Conservation (phyloP, 768 basidiomycete genomes). For the Kwoniella bestiolae region DNA sequence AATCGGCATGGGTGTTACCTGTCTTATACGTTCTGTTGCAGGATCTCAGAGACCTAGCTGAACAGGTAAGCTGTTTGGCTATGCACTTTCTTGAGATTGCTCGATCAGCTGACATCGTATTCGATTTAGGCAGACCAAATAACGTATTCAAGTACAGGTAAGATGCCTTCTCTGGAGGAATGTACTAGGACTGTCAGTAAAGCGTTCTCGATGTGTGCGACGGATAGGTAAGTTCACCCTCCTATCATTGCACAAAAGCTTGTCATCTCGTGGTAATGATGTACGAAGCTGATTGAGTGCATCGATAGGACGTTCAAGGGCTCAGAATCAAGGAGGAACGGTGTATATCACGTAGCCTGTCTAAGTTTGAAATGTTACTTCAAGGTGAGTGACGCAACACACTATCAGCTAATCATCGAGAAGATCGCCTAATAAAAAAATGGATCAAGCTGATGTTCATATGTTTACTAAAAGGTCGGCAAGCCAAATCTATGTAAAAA, state of each 20-base stretch:
- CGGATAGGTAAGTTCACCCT: conserved; percentile 74
- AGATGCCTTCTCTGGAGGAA: conserved; percentile 74
- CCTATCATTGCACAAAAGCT: too few species aligned
- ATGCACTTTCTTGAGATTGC: not conserved
- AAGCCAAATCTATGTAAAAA: conserved; percentile 90
- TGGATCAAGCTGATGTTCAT: not conserved
- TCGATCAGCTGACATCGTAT: not conserved
- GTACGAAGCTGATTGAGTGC: not conserved
- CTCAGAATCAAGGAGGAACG: conserved; percentile 72
- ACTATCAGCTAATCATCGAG: too few species aligned
- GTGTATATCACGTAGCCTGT: conserved; percentile 92
- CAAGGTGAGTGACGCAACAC: conserved; percentile 64
- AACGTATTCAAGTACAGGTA: conserved; percentile 62
- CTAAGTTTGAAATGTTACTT: conserved; percentile 94
- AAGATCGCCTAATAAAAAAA: too few species aligned
- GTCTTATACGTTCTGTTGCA: conserved; percentile 78
- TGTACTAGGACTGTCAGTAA: conserved; percentile 84
- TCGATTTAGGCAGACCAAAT: conserved; percentile 53
- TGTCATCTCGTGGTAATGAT: too few species aligned
- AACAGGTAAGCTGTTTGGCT: conserved; percentile 65
- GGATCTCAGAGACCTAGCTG: conserved; percentile 82
- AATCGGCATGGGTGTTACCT: conserved; percentile 84
- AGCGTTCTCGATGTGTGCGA: conserved; percentile 86
- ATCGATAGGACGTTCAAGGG: conserved; percentile 60
- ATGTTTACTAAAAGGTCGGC: conserved; percentile 67